A percentile compares a stretch with the other conserved stretches of the same genome.
These are phyloP conservation scores for Alternaria infectoria DNA, from an alignment of 2,329 filamentous ascomycete species.

Conservation along the genomic window DNA sequence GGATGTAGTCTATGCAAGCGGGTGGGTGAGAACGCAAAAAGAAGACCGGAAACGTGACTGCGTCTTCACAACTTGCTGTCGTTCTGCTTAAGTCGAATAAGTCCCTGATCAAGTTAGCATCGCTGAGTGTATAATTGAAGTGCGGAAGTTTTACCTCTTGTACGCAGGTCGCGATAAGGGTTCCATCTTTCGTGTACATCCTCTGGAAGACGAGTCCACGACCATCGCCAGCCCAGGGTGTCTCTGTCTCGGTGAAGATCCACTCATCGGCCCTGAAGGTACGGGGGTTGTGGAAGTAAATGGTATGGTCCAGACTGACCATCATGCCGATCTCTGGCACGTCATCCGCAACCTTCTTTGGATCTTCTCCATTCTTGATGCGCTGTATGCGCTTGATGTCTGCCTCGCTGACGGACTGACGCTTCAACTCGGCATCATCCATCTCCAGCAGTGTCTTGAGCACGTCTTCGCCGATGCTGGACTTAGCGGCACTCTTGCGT, in stretches of 20 bases:
- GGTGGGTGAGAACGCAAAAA: not conserved
- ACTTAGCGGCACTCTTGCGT: conserved; percentile 43
- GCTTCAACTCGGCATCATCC: conserved; percentile 52
- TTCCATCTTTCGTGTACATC: conserved; percentile 74
- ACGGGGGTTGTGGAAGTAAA: conserved; percentile 61
- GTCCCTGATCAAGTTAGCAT: conserved; percentile 16
- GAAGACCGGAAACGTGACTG: not conserved
- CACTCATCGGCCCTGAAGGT: conserved; percentile 66
- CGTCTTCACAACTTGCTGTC: conserved; percentile 17
- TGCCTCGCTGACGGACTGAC: conserved; percentile 55
- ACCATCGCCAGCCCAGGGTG: conserved; percentile 79
- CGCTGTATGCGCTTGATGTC: conserved; percentile 55
- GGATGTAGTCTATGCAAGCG: not conserved
- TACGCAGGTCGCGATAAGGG: conserved; percentile 76
- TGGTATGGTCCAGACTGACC: conserved; percentile 77
- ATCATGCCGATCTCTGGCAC: conserved; percentile 78
- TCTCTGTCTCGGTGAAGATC: conserved; percentile 82
- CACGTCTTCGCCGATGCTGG: conserved; percentile 51
- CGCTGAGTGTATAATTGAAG: not conserved
- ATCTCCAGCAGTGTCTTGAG: conserved; percentile 53
- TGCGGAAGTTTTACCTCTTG: conserved; percentile 66
- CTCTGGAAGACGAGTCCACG: conserved; percentile 77
- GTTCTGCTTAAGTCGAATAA: conserved; percentile 20
- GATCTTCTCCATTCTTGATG: conserved; percentile 49
- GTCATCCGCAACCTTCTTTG: conserved; percentile 53